Base-by-base conservation (phyloP, 176 grass and related monocot genomes). In the Ensete glaucum region DNA sequence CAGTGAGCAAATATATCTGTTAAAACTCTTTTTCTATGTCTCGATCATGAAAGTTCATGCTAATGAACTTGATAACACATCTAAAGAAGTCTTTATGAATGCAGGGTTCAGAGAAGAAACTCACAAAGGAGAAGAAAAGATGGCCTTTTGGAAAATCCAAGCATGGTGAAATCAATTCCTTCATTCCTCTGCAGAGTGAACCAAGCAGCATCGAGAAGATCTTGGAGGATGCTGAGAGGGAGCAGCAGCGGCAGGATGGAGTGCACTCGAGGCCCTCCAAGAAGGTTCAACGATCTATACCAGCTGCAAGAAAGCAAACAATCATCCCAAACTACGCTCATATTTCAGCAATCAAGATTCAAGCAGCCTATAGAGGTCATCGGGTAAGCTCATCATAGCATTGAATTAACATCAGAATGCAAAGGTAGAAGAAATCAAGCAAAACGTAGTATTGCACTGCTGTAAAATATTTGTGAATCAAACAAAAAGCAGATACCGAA, bases 141-240 rank as follows among this genome's bases (percentile, higher is more conserved):
- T 91, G 95, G 90, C 81, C 68, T 1, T 94, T 94, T 71, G 84
- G 86, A 6, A 82, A 86, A 78, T 62, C 91, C 22, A 87, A 73
- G 56, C 73, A 87, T 53, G 63, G 58, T 14, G 85, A 83, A 11
- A 65, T 81, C 75, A 82, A 81, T 27, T 82, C 91, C 55, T 80
- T 92, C 80, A 86, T 91, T 73, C 90, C 90, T 15, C 78, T 99
- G 79, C 83, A 85, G 82, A 88, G 91, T 29, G 80, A 94, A 78
- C 95, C 88, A 54, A 99, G 91, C 89, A 94, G 90, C 84, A 89
- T 99, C 82, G 95, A 99, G 77, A 87, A 91, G 78, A 99, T 99
- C 73, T 80, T 99, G 50, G 88, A 84, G 67, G 91, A 99, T 77
- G 86, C 85, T 2, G 91, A 94, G 23, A 91, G 82, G 34, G 82